phyloP scores from a whole-genome alignment of 768 basidiomycete species.

The Boletus huronensis region DNA sequence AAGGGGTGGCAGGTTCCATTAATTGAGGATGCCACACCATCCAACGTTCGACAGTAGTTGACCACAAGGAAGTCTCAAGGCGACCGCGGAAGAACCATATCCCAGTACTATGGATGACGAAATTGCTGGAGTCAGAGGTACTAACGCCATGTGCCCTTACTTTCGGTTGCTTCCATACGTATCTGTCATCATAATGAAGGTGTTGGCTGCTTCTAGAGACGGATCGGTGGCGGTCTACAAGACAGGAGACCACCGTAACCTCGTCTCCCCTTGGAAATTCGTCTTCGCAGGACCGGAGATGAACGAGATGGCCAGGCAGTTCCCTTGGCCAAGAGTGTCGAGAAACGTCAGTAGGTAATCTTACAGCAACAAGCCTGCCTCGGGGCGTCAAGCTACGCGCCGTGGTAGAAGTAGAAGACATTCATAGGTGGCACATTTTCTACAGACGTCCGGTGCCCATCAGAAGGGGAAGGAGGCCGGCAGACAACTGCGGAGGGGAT shows the following conservation, averaged over 20 bases:
- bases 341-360: slow-evolving; percentile 9
- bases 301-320: slow-evolving; percentile 12
- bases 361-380: slow-evolving; percentile 6
- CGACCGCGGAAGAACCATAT: slow-evolving; percentile 18
- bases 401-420: slow-evolving; percentile 22
- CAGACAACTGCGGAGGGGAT: slow-evolving; percentile 10
- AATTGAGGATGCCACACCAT: slow-evolving; percentile 13
- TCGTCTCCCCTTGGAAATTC: slow-evolving; percentile 13
- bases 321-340: slow-evolving; percentile 3
- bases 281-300: slow-evolving; percentile 22
- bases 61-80: slow-evolving; percentile 28
- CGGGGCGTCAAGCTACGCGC: slow-evolving; percentile 22
- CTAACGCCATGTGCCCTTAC: slow-evolving; percentile 12
- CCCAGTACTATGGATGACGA: slow-evolving; percentile 5
- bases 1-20: slow-evolving; percentile 17
- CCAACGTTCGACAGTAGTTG: slow-evolving; percentile 3
- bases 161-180: slow-evolving; percentile 8
- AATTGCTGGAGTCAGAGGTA: slow-evolving; percentile 8
- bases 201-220: slow-evolving; percentile 4
- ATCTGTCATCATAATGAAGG: slow-evolving; percentile 16
- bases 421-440: slow-evolving; percentile 10
- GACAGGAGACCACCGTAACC: slow-evolving; percentile 12
- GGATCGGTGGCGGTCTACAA: slow-evolving; percentile 19
- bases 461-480: slow-evolving; percentile 9
- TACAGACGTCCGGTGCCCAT: slow-evolving; percentile 9